A percentile compares a stretch with the other conserved stretches of the same genome.
These are phyloP conservation scores for Nothophoma quercina DNA, from an alignment of 2,329 filamentous ascomycete genomes.

Conservation along the genomic window DNA sequence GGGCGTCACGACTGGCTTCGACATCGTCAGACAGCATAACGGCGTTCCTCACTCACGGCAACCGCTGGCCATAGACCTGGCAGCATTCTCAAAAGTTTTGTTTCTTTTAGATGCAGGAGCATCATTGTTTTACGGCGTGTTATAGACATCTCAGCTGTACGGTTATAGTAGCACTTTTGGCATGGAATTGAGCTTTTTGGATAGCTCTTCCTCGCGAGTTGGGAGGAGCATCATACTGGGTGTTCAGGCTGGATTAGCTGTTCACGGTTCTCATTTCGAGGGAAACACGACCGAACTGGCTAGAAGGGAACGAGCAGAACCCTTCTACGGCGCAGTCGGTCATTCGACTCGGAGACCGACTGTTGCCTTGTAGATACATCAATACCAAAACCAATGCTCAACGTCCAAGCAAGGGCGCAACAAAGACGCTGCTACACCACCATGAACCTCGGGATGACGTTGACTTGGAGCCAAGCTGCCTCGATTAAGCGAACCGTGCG, in stretches of 20 bases:
- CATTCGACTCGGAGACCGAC: conserved; percentile 14
- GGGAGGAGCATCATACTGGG: conserved; percentile 8
- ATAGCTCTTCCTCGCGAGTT: conserved; percentile 17
- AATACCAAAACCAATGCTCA: conserved; percentile 24
- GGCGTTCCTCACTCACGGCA: conserved; percentile 32
- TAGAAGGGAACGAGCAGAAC: conserved; percentile 6
- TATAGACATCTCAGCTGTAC: conserved; percentile 15
- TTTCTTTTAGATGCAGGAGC: conserved; percentile 8
- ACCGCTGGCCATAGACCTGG: conserved; percentile 22
- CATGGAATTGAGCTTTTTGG: conserved; percentile 15
- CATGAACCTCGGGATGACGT: conserved; percentile 30
- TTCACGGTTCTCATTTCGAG: conserved; percentile 7
- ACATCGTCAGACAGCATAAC: conserved; percentile 29
- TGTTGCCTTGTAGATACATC: conserved; percentile 34
- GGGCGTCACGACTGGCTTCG: conserved; percentile 33
- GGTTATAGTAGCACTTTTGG: conserved; percentile 4
- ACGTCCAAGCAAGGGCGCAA: conserved; percentile 20
- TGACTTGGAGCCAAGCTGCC: conserved; percentile 18
- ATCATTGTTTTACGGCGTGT: neutral
- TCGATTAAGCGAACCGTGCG: conserved; percentile 20
- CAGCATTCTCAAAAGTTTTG: conserved; percentile 39
- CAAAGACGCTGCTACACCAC: conserved; percentile 5
- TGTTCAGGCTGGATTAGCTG: conserved; percentile 13
- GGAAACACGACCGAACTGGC: conserved; percentile 3
- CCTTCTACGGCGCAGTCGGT: conserved; percentile 20